Evolutionary conservation across 2,329 filamentous ascomycete species (phyloP), one percentile per base, ranked within the genome.

Genomic region (Colletotrichum lupini): DNA sequence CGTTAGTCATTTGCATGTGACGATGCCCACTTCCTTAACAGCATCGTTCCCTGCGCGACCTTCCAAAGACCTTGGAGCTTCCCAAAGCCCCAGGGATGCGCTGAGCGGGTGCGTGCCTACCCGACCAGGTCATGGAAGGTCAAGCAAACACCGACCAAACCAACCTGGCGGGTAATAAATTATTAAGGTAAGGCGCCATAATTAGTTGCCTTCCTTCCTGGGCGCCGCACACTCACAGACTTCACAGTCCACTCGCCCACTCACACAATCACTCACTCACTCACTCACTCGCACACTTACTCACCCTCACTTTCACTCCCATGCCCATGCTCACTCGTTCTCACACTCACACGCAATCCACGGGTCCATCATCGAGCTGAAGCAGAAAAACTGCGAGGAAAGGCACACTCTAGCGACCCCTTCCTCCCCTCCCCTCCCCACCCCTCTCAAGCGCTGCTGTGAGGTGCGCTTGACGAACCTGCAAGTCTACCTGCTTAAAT

Each of bases 1-100:
- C 32, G 69, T 72, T 72, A 72, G 66, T 24, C 5, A 12, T 8
- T 37, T 19, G 9, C 8, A 14, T 42, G 62, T 42, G 61, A 32
- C 14, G 22, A 24, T 26, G 14, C 3, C 14, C 8, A 5, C n/a
- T 30, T 28, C 24, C 37, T 28, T 61, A 61, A 61, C 59, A 28
- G 42, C 42, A 49, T 49, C 42, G n/a, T 49, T 49, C 42, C 42
- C 42, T 9, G 42, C 42, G 42, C 19, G 32, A 35, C 32, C 32
- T 35, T 35, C 32, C 4, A 35, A 12, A 11, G 32, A 35, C 42
- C 19, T 22, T 49, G 19, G 19, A 49, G 19, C 42, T 49, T 22
- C 42, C 42, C 19, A 8, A 49, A 22, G 42, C 16, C 37, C 37
- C 14, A 42, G 14, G 37, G 14, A 7, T 19, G 9, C 5, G 37